Base-by-base conservation (phyloP, 495 filamentous ascomycete species). In the Penicillium waksmanii region DNA sequence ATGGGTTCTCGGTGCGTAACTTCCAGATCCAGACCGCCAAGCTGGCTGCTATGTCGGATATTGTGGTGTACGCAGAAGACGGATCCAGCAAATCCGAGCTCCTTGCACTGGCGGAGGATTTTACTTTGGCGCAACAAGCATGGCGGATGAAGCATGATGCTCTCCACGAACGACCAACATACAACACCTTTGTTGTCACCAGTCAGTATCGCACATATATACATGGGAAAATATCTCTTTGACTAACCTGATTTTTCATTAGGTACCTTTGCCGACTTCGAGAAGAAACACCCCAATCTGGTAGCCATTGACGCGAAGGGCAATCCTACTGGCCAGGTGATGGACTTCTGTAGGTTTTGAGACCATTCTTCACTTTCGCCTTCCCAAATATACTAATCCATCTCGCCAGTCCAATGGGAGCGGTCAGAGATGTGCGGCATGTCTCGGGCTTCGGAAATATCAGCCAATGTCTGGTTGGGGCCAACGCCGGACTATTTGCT, bases 21-120 rank as follows among this genome's bases (percentile, higher is more conserved):
- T 98, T 98, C 65, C 95, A 98, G 66, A 97, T 98, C 44, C 95
- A 98, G 68, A 85, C 91, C 2, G 90, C 89, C 40, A 98, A 98
- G 70, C 78, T 90, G 66, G 92, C 94, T 33, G 86, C 89, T 58
- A 82, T 96, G 23, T 95, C 92, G 4, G 95, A 98, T 69, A 90
- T 98, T 62, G 82, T 98, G 15, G 82, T 98, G 12, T 98, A 98
- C 73, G 90, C 90, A 8, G 89, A 92, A 56, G 83, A 90, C 58
- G 76, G 79, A 18, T 75, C 77, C 12, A 68, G 70, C 49, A 66
- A 73, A 35, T 78, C 76, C 4, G 82, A 88, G 15, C 80, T 93
- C 8, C 73, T 87, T 18, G 81, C 81, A 51, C 68, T 93, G 35
- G 95, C 88, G 2, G 87, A 84, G 74, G 82, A 85, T 51, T 82